Evolutionary conservation across 2,329 filamentous ascomycete species (phyloP), one percentile per base, ranked within the genome.

Genomic region (Grosmannia penicillata): DNA sequence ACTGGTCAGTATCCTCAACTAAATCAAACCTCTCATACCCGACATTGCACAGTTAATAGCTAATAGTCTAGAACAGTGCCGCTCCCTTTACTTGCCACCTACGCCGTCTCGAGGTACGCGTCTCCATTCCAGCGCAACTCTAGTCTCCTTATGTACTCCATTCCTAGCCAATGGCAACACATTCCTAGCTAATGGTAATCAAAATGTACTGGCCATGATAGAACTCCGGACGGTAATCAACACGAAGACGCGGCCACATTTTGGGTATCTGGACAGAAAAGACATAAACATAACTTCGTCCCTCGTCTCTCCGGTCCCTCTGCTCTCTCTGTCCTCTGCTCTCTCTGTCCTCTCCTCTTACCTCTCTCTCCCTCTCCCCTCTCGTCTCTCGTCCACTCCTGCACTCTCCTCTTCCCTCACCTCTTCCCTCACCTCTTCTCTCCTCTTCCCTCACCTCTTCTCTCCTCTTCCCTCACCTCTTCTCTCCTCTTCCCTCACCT

Each of bases 251-350:
- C 25, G 22, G 37, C 30, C 37, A 35, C 38, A 31, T 31, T 27
- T 26, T 40, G 33, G 39, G 39, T 40, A 40, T 40, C 39, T 40
- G 39, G 39, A 40, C 33, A 36, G 9, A 33, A 39, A 13, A 30
- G n/a, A 34, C 21, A 18, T 22, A 10, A 15, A 33, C 36, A 22
- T 38, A 19, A 38, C 29, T 37, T 38, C 36, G 23, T 38, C 15
- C 9, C 10, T 19, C 25, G 13, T 22, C 6, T 25, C 15, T 29
- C 13, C 33, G 13, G 15, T 26, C 4, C 22, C 10, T 36, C 15
- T 25, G 27, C 9, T 28, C n/a, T 28, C 27, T 28, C 27, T 28
- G n/a, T n/a, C n/a, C n/a, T n/a, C n/a, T n/a, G n/a, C n/a, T n/a
- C n/a, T n/a, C n/a, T n/a, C n/a, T n/a, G n/a, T n/a, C n/a, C n/a